phyloP scores from a whole-genome alignment of 495 filamentous ascomycete species.

The Neurospora sp. region DNA sequence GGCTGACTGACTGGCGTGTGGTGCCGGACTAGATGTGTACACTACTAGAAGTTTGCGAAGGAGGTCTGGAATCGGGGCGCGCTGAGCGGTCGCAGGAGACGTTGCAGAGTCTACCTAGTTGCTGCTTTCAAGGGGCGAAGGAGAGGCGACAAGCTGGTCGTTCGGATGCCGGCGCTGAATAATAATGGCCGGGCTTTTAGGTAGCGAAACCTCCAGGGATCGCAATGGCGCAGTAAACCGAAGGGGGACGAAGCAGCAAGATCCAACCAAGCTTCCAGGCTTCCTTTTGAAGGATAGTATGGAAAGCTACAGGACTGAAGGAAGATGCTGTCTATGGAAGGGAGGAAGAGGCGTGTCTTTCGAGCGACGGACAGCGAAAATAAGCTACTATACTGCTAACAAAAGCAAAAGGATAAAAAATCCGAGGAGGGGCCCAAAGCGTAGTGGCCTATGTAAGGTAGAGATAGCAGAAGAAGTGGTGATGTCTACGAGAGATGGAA shows the following conservation, averaged over 20 bases:
- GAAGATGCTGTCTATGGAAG: background rate
- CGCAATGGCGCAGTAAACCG: background rate
- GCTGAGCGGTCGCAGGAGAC: background rate
- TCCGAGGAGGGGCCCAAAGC: background rate
- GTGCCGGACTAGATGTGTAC: background rate
- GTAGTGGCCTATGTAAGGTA: background rate
- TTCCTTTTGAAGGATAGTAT: background rate
- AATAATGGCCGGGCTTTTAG: conserved; percentile 27
- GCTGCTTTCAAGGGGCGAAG: background rate
- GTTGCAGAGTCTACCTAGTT: background rate
- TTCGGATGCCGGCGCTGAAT: conserved; percentile 22
- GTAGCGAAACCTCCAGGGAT: background rate
- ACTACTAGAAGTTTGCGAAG: background rate
- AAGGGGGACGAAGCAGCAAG: background rate
- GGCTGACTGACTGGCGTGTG: background rate
- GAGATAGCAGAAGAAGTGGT: background rate
- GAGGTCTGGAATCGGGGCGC: background rate
- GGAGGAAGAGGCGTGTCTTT: background rate
- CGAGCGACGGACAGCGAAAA: background rate
- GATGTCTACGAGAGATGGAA: background rate
- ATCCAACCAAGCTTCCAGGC: background rate
- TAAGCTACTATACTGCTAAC: background rate
- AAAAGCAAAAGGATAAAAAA: background rate
- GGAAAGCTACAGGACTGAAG: background rate
- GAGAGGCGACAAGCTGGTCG: background rate